A percentile compares a stretch with the other conserved stretches of the same genome.
Evolutionary conservation across 768 basidiomycete genomes (phyloP).

Genomic region (Chalciporus piperatus): DNA sequence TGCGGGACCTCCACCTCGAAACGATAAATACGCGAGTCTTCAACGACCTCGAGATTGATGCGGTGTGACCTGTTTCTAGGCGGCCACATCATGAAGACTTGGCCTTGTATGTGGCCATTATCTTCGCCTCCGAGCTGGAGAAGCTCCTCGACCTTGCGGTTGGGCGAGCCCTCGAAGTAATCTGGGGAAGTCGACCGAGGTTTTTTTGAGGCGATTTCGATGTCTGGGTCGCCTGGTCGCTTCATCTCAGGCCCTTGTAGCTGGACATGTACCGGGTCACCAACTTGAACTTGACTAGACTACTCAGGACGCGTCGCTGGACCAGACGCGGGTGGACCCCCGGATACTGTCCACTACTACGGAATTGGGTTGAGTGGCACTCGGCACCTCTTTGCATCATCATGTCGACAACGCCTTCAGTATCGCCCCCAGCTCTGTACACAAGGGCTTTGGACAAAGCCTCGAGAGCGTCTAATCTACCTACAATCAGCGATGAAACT

Average conservation of each 20-base stretch:
- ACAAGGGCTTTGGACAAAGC: conserved; percentile 37
- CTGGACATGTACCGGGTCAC: too few species aligned
- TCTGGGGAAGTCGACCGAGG: conserved; percentile 3
- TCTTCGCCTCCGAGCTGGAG: conserved; percentile 28
- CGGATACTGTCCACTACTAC: neutral
- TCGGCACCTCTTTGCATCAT: conserved; percentile 7
- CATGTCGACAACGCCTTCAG: conserved; percentile 18
- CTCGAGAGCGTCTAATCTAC: conserved; percentile 36
- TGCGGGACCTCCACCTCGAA: conserved; percentile 42
- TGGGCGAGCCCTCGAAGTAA: conserved; percentile 25
- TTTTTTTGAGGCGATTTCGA: neutral
- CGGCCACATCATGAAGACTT: conserved; percentile 46
- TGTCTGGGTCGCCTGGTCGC: neutral
- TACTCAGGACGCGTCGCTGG: too few species aligned
- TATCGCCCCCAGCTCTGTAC: conserved; percentile 40
- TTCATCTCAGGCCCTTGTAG: neutral
- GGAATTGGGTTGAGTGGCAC: neutral
- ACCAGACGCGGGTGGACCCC: conserved; percentile 15
- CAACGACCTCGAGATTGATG: conserved; percentile 28
- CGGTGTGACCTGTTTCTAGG: conserved; percentile 26
- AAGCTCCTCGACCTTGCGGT: conserved; percentile 34
- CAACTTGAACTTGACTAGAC: too few species aligned
- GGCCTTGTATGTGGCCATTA: conserved; percentile 40
- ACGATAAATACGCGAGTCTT: conserved; percentile 18
- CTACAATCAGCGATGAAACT: conserved; percentile 43